These are phyloP conservation scores for Leccinum ochraceum DNA, from an alignment of 768 basidiomycete genomes.

Conservation along the genomic window DNA sequence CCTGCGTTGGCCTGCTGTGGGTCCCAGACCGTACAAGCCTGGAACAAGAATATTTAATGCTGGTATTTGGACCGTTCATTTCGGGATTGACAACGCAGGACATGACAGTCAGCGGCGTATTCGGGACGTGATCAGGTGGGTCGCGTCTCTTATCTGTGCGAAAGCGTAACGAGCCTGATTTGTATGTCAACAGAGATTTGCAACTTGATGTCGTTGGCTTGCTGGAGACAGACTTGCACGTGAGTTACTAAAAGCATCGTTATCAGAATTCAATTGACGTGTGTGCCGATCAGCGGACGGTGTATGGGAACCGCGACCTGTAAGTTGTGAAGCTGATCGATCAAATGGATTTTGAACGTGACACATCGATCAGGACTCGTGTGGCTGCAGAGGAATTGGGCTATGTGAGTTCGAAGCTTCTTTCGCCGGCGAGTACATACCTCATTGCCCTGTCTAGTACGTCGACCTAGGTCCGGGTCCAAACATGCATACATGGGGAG, in stretches of 20 bases:
- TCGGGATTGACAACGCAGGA: slow-evolving; percentile 57
- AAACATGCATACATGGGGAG: slow-evolving; percentile 89
- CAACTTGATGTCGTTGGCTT: slow-evolving; percentile 84
- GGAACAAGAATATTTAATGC: slow-evolving; percentile 71
- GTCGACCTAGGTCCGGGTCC: slow-evolving; percentile 90
- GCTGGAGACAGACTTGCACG: slow-evolving; percentile 84
- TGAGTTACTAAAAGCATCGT: slow-evolving; percentile 37
- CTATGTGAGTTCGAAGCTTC: slow-evolving; percentile 55
- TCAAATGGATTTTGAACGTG: slow-evolving; percentile 1
- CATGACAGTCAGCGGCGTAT: slow-evolving; percentile 37
- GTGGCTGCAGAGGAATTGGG: slow-evolving; percentile 75
- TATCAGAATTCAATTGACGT: not conserved
- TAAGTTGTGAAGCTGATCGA: slow-evolving; percentile 32
- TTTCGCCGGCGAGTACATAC: not conserved
- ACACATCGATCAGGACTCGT: slow-evolving; percentile 55
- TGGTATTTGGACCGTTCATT: slow-evolving; percentile 93
- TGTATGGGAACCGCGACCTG: slow-evolving; percentile 87
- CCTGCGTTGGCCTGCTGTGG: slow-evolving; percentile 49
- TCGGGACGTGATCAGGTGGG: slow-evolving; percentile 59
- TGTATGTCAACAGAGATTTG: slow-evolving; percentile 56
- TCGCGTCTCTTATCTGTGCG: slow-evolving; percentile 19
- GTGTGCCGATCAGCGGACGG: slow-evolving; percentile 48
- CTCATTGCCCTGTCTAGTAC: slow-evolving; percentile 47
- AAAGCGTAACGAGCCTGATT: not conserved
- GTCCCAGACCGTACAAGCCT: slow-evolving; percentile 59